These are phyloP conservation scores for Streptanthus diversifolius DNA, from an alignment of 345 rosid species.

Conservation along the genomic window DNA sequence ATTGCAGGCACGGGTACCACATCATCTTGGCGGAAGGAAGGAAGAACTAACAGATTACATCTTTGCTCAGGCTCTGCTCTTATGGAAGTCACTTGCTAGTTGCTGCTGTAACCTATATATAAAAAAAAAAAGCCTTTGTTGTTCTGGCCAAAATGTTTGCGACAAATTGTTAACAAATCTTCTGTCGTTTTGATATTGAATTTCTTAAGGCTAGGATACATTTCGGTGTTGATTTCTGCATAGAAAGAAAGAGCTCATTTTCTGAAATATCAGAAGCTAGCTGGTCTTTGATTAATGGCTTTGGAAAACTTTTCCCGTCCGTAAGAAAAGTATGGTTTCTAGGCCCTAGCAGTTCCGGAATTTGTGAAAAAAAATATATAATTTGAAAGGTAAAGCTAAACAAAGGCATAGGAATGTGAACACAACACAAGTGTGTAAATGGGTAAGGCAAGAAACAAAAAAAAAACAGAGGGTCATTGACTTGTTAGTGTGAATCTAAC, in stretches of 20 bases:
- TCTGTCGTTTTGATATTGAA: slow-evolving; percentile 24
- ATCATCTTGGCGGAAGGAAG: slow-evolving; percentile 79
- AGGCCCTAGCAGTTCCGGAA: background rate
- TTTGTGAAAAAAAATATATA: background rate
- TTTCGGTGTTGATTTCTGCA: background rate
- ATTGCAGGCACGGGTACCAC: slow-evolving; percentile 87
- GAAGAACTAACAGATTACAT: slow-evolving; percentile 55
- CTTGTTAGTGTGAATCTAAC: slow-evolving; percentile 29
- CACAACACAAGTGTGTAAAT: slow-evolving; percentile 17
- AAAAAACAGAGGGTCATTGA: slow-evolving; percentile 8
- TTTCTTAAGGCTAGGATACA: background rate
- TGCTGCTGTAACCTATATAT: slow-evolving; percentile 10
- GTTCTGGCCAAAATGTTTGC: background rate
- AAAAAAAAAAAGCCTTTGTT: background rate
- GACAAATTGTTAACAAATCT: background rate
- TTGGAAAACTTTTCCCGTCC: background rate
- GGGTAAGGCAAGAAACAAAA: background rate
- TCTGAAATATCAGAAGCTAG: background rate
- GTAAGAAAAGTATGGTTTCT: background rate
- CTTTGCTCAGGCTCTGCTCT: slow-evolving; percentile 1
- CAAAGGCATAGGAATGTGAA: slow-evolving; percentile 9
- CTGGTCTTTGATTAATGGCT: background rate
- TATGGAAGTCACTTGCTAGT: slow-evolving; percentile 13
- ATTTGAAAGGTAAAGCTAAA: background rate
- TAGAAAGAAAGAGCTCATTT: background rate